These are phyloP conservation scores for Ligustrum vulgare DNA, from an alignment of 257 asterid genomes.

Conservation along the genomic window DNA sequence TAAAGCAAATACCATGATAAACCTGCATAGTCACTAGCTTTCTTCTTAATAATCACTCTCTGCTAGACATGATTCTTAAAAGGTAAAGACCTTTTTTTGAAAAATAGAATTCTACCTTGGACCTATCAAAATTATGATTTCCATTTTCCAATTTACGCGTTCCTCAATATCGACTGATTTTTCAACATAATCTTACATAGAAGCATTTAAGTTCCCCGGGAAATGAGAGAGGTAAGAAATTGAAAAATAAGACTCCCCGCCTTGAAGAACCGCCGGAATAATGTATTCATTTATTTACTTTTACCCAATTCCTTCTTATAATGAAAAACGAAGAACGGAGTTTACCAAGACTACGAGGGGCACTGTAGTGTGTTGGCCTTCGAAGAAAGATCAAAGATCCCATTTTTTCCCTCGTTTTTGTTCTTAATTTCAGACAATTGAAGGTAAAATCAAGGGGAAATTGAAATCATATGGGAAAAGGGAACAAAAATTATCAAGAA, in stretches of 20 bases:
- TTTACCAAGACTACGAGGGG: conserved; percentile 37
- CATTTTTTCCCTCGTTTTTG: conserved; percentile 28
- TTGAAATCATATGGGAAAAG: conserved; percentile 9
- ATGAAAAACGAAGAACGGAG: not conserved
- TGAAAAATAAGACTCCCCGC: not conserved
- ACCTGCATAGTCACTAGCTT: not conserved
- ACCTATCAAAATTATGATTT: not conserved
- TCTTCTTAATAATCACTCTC: not conserved
- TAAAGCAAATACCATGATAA: not conserved
- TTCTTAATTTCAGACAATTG: conserved; percentile 4
- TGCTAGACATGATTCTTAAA: not conserved
- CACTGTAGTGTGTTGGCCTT: conserved; percentile 27
- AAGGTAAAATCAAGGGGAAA: conserved; percentile 19
- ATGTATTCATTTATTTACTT: not conserved
- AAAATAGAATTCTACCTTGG: not conserved
- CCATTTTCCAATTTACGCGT: not conserved
- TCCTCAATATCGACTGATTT: not conserved
- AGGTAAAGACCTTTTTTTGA: not conserved
- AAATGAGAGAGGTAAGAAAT: not conserved
- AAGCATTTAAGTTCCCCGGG: not conserved
- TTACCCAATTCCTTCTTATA: conserved; percentile 1
- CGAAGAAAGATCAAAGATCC: conserved; percentile 51
- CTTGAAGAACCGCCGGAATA: not conserved
- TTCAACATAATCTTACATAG: not conserved
- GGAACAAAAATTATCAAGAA: not conserved